Percentiles rank a stretch among this genome's conserved stretches.
Conservation (phyloP, 2,329 filamentous ascomycete genomes). For the Neoscytalidium dimidiatum region DNA sequence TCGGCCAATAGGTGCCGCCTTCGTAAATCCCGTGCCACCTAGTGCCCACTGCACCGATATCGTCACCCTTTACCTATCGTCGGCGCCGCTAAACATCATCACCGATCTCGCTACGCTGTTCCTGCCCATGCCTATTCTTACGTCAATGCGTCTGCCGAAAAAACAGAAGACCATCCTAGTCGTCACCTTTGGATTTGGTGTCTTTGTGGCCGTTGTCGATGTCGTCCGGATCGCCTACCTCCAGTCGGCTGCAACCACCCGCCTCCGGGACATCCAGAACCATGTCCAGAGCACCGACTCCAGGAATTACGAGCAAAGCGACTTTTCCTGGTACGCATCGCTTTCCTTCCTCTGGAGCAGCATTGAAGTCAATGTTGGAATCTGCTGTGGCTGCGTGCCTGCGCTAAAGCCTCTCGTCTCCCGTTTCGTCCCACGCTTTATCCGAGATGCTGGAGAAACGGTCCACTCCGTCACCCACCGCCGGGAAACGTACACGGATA, state of each 20-base stretch:
- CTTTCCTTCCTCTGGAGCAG: slow-evolving; percentile 91
- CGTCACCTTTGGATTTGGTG: slow-evolving; percentile 80
- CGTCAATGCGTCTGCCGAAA: slow-evolving; percentile 77
- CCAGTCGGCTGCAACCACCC: slow-evolving; percentile 65
- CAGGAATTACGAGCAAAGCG: slow-evolving; percentile 45
- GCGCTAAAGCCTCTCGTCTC: slow-evolving; percentile 84
- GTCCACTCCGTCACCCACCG: slow-evolving; percentile 27
- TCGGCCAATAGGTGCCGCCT: slow-evolving; percentile 70
- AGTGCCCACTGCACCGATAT: slow-evolving; percentile 60
- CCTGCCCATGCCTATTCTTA: slow-evolving; percentile 84
- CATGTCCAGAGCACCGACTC: slow-evolving; percentile 31
- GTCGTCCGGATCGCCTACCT: slow-evolving; percentile 89
- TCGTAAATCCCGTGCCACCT: slow-evolving; percentile 50
- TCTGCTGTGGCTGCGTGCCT: slow-evolving; percentile 90
- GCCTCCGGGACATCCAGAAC: slow-evolving; percentile 44
- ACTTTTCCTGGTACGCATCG: slow-evolving; percentile 72
- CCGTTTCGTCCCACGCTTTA: slow-evolving; percentile 57
- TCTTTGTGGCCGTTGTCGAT: slow-evolving; percentile 86
- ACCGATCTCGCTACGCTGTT: slow-evolving; percentile 87
- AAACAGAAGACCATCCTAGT: slow-evolving; percentile 88
- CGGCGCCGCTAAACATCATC: slow-evolving; percentile 87
- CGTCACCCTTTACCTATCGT: slow-evolving; percentile 66
- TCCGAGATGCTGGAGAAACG: slow-evolving; percentile 46
- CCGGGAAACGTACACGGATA: slow-evolving; percentile 28
- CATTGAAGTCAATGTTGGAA: slow-evolving; percentile 86